Base-by-base conservation (phyloP, 306 rosid species). In the Sophora flavescens region DNA sequence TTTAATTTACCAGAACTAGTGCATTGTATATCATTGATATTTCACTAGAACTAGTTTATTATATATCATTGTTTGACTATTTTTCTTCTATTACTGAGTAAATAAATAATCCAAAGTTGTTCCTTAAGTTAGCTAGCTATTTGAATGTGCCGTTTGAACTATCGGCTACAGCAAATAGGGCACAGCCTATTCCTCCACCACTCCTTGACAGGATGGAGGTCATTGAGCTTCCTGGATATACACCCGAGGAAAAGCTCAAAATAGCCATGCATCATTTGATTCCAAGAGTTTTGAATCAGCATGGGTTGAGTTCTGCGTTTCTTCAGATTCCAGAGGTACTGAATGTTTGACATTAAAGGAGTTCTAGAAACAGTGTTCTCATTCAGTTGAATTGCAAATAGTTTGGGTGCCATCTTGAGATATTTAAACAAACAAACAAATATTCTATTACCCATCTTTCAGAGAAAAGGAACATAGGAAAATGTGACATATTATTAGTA, bases 161-260 rank as follows among this genome's bases (percentile, higher is more conserved):
- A 76, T 92, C 98, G 87, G 92, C 98, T 76, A 95, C 98, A 30
- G 98, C 98, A 76, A 95, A 95, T 82, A 91, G 93, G 82, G 83
- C 84, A 39, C 98, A 92, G 69, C 98, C 95, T 16, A 92, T 95
- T 77, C 97, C 98, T 58, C 96, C 98, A 33, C 75, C 98, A 72
- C 97, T 95, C 70, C 86, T 90, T 71, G 98, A 95, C 85, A 88
- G 98, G 91, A 95, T 95, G 98, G 98, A 95, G 87, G 97, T 95
- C 82, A 95, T 95, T 68, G 98, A 95, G 87, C 85, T 95, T 85
- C 98, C 98, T 71, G 98, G 98, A 68, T 95, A 92, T 80, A 95
- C 97, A 78, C 87, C 95, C 3, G 98, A 95, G 77, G 98, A 95
- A 87, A 95, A 95, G 84, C 91, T 95, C 32, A 90, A 81, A 86